A percentile compares a stretch with the other conserved stretches of the same genome.
Conservation (phyloP, 371 early-diverging fungal species). For the Smittium culicis region DNA sequence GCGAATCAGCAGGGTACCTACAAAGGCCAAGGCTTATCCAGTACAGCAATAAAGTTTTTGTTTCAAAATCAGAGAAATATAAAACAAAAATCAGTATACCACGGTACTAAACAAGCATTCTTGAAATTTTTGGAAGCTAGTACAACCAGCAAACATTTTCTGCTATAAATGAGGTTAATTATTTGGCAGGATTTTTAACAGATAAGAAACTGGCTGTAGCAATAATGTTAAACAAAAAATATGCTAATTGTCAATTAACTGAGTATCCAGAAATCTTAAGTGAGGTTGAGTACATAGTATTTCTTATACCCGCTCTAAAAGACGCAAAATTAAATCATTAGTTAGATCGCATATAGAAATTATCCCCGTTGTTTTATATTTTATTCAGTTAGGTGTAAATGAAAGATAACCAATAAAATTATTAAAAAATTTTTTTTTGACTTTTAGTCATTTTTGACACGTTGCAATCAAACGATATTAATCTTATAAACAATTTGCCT, state of each 20-base stretch:
- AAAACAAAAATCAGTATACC: not conserved
- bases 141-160: not conserved
- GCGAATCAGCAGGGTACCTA: not conserved
- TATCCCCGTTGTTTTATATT: not conserved
- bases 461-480: too few relatives aligned
- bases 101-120: not conserved
- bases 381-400: not conserved
- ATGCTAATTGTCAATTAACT: not conserved
- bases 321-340: not conserved
- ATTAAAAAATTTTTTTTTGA: too few relatives aligned
- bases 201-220: not conserved
- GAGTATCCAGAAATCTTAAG: not conserved
- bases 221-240: not conserved
- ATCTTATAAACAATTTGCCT: too few relatives aligned
- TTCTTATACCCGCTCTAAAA: not conserved
- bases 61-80: not conserved
- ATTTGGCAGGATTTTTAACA: not conserved
- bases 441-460: too few relatives aligned
- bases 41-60: not conserved
- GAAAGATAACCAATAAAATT: too few relatives aligned
- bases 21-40: not conserved
- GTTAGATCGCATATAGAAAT: not conserved
- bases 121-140: not conserved
- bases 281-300: too few relatives aligned
- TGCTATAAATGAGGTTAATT: not conserved